phyloP scores from a whole-genome alignment of 768 basidiomycete species.

The Hericium alpestre region DNA sequence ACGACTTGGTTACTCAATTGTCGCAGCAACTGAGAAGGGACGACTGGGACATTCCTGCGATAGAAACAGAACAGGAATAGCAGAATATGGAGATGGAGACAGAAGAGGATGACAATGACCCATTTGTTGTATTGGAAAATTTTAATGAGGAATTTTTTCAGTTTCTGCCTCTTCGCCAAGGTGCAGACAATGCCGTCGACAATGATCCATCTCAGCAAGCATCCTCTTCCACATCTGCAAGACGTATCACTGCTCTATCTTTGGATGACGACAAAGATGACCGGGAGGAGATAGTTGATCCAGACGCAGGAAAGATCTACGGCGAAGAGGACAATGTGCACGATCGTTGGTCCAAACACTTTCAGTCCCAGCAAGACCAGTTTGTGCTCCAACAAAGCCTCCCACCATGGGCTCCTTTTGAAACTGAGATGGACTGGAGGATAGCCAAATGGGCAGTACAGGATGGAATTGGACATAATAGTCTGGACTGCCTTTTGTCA shows the following conservation, averaged over 20 bases:
- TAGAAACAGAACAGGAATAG: neutral
- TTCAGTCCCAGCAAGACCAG: neutral
- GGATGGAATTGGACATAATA: neutral
- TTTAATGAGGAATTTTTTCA: neutral
- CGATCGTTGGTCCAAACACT: neutral
- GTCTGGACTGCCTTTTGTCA: neutral
- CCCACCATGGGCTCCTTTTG: slow-evolving; percentile 3
- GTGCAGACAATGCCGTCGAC: neutral
- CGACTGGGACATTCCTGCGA: neutral
- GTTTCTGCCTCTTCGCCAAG: neutral
- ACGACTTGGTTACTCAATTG: too few species aligned
- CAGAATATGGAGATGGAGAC: neutral
- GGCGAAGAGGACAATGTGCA: neutral
- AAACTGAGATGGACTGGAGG: slow-evolving; percentile 1
- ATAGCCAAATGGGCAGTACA: slow-evolving; percentile 4
- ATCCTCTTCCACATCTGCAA: neutral
- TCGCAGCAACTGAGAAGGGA: too few species aligned
- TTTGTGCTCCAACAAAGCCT: neutral
- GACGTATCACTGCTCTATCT: neutral
- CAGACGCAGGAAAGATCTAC: neutral
- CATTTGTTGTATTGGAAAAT: neutral
- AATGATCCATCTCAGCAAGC: neutral
- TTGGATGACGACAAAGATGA: neutral
- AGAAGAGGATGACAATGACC: neutral
- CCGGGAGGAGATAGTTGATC: neutral